These are phyloP conservation scores for Penicillium fuscoglaucum DNA, from an alignment of 2,329 filamentous ascomycete genomes.

Conservation along the genomic window DNA sequence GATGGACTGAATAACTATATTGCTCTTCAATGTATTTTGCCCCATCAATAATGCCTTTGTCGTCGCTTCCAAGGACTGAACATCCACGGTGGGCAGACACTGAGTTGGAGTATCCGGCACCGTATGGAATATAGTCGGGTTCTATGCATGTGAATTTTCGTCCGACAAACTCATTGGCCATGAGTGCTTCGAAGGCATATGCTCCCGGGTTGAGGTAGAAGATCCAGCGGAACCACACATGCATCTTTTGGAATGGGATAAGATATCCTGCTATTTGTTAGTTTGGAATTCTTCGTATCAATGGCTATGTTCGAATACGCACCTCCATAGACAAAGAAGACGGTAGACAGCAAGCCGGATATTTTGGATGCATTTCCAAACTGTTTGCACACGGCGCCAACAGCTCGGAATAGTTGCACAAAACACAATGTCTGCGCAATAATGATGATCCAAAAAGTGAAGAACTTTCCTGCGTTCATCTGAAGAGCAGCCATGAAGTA, in stretches of 20 bases:
- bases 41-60: constrained; percentile 47
- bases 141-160: constrained; percentile 55
- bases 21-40: constrained; percentile 55
- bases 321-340: constrained; percentile 55
- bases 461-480: constrained; percentile 58
- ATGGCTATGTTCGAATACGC: not conserved
- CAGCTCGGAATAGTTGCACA: constrained; percentile 52
- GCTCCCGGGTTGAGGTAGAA: constrained; percentile 65
- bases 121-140: constrained; percentile 50
- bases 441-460: constrained; percentile 58
- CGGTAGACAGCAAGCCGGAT: constrained; percentile 43
- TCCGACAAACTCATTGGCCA: constrained; percentile 67
- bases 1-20: constrained; percentile 55
- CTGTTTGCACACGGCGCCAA: constrained; percentile 49
- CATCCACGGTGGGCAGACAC: constrained; percentile 32
- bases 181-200: constrained; percentile 66
- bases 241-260: constrained; percentile 60
- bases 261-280: constrained; percentile 51
- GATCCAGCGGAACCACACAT: constrained; percentile 62
- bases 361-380: constrained; percentile 51
- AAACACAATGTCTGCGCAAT: constrained; percentile 53
- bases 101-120: constrained; percentile 40
- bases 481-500: constrained; percentile 60
- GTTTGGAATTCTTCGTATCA: not conserved
- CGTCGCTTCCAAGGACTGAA: constrained; percentile 33